Percentiles rank a stretch among this genome's conserved stretches.
Evolutionary conservation across 257 asterid genomes (phyloP).

Genomic region (Solanum chiquidenum): DNA sequence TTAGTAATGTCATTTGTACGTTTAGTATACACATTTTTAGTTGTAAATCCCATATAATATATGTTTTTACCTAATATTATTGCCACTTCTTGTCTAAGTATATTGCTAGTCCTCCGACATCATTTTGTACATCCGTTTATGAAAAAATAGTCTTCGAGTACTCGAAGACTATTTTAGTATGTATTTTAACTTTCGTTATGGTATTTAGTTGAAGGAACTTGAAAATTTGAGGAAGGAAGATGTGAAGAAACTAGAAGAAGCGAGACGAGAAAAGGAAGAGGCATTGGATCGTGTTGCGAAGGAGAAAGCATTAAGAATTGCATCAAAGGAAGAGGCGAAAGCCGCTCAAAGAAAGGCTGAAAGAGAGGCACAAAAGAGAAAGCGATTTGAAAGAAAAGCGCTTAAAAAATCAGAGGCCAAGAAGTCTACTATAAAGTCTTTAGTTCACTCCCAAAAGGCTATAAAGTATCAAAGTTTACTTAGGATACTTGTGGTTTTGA

Average conservation of each 20-base stretch:
- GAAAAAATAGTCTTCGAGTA: not conserved
- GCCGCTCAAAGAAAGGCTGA: not conserved
- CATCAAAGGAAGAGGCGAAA: not conserved
- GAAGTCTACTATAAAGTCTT: not conserved
- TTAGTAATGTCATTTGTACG: not conserved
- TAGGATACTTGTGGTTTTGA: not conserved
- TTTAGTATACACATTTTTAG: not conserved
- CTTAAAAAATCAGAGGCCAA: not conserved
- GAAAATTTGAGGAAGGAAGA: not conserved
- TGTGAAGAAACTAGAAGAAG: conserved; percentile 1
- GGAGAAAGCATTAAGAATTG: not conserved
- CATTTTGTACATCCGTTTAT: not conserved
- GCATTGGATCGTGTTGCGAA: not conserved
- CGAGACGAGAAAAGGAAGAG: not conserved
- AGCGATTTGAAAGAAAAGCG: not conserved
- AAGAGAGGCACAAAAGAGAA: not conserved
- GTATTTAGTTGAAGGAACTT: conserved; percentile 1
- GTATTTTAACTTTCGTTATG: not conserved
- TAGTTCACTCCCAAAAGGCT: not conserved
- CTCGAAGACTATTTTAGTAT: too few relatives aligned
- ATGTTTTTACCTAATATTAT: not conserved
- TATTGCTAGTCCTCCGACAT: not conserved
- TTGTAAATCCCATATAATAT: not conserved
- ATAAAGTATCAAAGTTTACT: conserved; percentile 3
- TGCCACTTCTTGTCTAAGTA: not conserved